phyloP scores from a whole-genome alignment of 225 moss, liverwort and hornwort genomes.

The Rhytidiadelphus loreus region DNA sequence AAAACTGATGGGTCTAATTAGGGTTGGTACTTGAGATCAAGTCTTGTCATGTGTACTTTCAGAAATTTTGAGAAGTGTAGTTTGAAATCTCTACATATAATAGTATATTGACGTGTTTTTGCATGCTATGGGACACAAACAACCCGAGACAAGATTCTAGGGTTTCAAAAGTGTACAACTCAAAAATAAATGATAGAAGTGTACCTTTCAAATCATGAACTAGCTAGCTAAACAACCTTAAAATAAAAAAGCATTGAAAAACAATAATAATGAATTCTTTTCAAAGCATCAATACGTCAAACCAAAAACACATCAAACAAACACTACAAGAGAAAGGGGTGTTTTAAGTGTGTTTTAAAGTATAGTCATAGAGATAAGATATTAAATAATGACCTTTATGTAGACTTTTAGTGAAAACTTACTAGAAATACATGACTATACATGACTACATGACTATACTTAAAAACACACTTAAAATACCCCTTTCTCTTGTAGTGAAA shows the following conservation, averaged over 20 bases:
- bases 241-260: background rate
- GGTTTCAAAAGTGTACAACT: fast-evolving
- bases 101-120: background rate
- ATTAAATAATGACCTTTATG: too few relatives aligned
- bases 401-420: too few relatives aligned
- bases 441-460: too few relatives aligned
- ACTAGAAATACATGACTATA: too few relatives aligned
- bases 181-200: background rate
- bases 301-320: background rate
- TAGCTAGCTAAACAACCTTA: background rate
- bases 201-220: background rate
- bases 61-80: background rate
- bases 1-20: background rate
- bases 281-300: background rate
- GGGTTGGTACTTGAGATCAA: background rate
- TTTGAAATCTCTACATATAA: background rate
- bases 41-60: background rate
- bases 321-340: too few relatives aligned
- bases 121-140: background rate
- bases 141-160: background rate
- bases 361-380: too few relatives aligned
- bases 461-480: too few relatives aligned
- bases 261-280: too few relatives aligned
- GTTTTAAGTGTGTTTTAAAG: too few relatives aligned
- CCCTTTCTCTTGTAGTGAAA: too few relatives aligned